Evolutionary conservation across 2,329 filamentous ascomycete species (phyloP).

Genomic region (Nigrospora osmanthi): DNA sequence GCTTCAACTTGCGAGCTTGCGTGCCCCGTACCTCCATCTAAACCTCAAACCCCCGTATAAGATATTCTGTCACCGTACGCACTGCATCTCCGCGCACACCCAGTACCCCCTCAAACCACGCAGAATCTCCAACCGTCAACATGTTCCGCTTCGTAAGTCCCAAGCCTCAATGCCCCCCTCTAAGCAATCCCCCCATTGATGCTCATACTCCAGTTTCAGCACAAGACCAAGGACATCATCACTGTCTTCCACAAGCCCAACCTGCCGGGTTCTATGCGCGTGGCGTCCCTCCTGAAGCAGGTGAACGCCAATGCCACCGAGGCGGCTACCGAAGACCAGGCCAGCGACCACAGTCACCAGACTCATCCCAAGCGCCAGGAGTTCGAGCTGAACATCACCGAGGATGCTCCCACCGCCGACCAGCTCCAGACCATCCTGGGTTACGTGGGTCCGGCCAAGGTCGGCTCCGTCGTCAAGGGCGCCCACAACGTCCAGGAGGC

Average conservation of each 20-base stretch:
- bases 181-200: background rate
- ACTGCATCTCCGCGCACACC: too few species aligned
- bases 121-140: slow-evolving; percentile 10
- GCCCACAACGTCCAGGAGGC: slow-evolving; percentile 71
- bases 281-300: slow-evolving; percentile 73
- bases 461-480: slow-evolving; percentile 59
- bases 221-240: slow-evolving; percentile 79
- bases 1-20: background rate
- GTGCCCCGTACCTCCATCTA: too few species aligned
- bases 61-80: too few species aligned
- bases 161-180: background rate
- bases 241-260: slow-evolving; percentile 91
- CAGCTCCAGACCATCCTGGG: slow-evolving; percentile 80
- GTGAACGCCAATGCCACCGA: slow-evolving; percentile 61
- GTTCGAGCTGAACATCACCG: slow-evolving; percentile 83
- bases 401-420: slow-evolving; percentile 69
- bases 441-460: slow-evolving; percentile 62
- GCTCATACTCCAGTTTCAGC: slow-evolving; percentile 32
- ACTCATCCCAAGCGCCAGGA: slow-evolving; percentile 49
- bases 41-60: too few species aligned
- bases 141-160: slow-evolving; percentile 41
- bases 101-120: too few species aligned
- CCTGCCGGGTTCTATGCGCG: slow-evolving; percentile 63
- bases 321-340: slow-evolving; percentile 66
- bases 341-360: slow-evolving; percentile 56